Base-by-base conservation (phyloP, 768 basidiomycete genomes). In the Lentinula detonsa region DNA sequence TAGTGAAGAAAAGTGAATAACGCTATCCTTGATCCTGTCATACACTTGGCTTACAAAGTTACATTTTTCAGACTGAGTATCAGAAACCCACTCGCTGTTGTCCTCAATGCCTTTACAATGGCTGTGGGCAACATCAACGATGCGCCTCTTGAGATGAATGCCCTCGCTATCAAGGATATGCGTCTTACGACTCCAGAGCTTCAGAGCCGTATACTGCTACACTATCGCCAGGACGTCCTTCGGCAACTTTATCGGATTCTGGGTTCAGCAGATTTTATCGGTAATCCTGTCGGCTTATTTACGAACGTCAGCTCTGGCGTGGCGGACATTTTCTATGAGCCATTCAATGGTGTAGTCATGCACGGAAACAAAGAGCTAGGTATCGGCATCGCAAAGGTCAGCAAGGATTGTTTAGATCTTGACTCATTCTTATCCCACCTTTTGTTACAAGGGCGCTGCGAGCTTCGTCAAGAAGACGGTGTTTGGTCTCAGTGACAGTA, bases 401-500 rank as follows among this genome's bases (percentile, higher is more conserved):
- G 55, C 6, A 28, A 61, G 37, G 37, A 51, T 46, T 3, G n/a
- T 43, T 21, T 7, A 58, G 54, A 35, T 23, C 54, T 15, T 39
- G 52, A 39, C 61, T 21, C 48, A 53, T 39, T 40, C n/a, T 42
- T 35, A 23, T 28, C 23, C 23, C 28, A 28, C 28, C 28, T 28
- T 28, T 28, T 28, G 28, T 28, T 28, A 28, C n/a, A 66, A 95
- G 90, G 97, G 97, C 49, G 96, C 96, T 0, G 94, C 95, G 6
- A 98, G 95, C 70, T 95, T 99, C 66, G 91, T 98, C 59, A 98
- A 98, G 79, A 99, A 99, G 77, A 97, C 96, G 0, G 92, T 98
- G 6, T 99, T 98, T 67, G 97, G 97, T 40, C 71, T 99, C 46
- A 91, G 91, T 37, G 96, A 99, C 69, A 96, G 93, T 70, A 79